Conservation (phyloP, 345 rosid species). For the Euphorbia peplus region DNA sequence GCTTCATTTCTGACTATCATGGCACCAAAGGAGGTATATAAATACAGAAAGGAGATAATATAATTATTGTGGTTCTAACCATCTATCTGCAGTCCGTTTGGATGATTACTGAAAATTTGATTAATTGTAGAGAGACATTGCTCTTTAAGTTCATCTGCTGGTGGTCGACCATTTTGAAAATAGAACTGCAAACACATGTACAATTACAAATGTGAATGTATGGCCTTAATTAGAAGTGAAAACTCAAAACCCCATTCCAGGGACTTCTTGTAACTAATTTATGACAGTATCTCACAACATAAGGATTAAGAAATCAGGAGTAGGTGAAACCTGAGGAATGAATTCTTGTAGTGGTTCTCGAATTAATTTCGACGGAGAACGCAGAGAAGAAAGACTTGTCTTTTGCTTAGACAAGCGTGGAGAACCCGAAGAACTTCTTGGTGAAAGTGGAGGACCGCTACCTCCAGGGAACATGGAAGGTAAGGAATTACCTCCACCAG, state of each 20-base stretch:
- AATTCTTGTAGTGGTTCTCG: conserved; percentile 22
- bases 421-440: conserved; percentile 31
- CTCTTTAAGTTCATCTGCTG: conserved; percentile 26
- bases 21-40: neutral
- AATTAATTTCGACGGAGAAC: conserved; percentile 24
- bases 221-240: neutral
- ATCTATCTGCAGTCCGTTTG: conserved; percentile 21
- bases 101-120: conserved; percentile 20
- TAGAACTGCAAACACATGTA: conserved; percentile 25
- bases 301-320: conserved; percentile 11
- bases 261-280: conserved; percentile 1
- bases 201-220: neutral
- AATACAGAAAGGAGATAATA: neutral
- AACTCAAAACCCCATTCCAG: neutral
- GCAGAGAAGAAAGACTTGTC: conserved; percentile 22
- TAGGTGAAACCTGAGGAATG: conserved; percentile 31
- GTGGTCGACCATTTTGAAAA: conserved; percentile 31
- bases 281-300: conserved; percentile 5
- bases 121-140: conserved; percentile 21
- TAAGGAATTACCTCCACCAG: conserved; percentile 13
- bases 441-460: conserved; percentile 32
- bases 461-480: conserved; percentile 34
- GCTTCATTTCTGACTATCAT: neutral
- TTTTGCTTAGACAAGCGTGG: conserved; percentile 29
- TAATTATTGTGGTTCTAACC: conserved; percentile 18